phyloP scores from a whole-genome alignment of 192 early-diverging fungal genomes.

The Entomortierella beljakovae region DNA sequence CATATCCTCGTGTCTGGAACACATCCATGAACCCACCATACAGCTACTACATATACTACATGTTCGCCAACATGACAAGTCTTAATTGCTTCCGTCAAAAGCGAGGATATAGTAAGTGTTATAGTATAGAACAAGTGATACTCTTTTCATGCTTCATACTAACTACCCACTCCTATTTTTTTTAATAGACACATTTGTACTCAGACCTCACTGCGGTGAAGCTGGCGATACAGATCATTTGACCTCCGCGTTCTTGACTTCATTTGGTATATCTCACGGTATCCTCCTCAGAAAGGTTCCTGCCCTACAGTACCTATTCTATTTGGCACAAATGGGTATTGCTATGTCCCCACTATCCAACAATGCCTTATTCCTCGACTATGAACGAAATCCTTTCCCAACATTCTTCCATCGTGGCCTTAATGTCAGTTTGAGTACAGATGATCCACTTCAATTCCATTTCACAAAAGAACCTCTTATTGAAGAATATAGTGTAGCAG shows the following conservation, averaged over 20 bases:
- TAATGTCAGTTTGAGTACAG: slow-evolving; percentile 93
- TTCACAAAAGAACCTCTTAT: slow-evolving; percentile 99
- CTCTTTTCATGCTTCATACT: neutral
- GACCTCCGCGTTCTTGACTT: slow-evolving; percentile 90
- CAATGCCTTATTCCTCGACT: slow-evolving; percentile 95
- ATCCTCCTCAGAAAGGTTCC: slow-evolving; percentile 96
- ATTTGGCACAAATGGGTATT: slow-evolving; percentile 95
- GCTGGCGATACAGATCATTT: slow-evolving; percentile 97
- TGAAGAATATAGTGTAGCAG: slow-evolving; percentile 96
- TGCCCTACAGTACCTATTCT: slow-evolving; percentile 95
- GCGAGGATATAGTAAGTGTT: slow-evolving; percentile 80
- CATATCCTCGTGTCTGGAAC: slow-evolving; percentile 74
- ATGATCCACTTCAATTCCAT: slow-evolving; percentile 98
- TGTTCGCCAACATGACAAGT: slow-evolving; percentile 88
- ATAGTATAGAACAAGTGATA: neutral
- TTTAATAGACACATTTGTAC: slow-evolving; percentile 85
- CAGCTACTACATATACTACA: slow-evolving; percentile 95
- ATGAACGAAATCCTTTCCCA: slow-evolving; percentile 94
- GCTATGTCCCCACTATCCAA: slow-evolving; percentile 98
- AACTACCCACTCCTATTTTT: neutral
- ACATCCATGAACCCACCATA: slow-evolving; percentile 90
- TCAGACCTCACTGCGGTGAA: slow-evolving; percentile 96
- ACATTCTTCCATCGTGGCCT: slow-evolving; percentile 96
- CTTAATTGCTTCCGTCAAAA: slow-evolving; percentile 87
- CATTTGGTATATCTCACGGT: slow-evolving; percentile 93